Base-by-base conservation (phyloP, 2,329 filamentous ascomycete genomes). In the Fusarium succisae region DNA sequence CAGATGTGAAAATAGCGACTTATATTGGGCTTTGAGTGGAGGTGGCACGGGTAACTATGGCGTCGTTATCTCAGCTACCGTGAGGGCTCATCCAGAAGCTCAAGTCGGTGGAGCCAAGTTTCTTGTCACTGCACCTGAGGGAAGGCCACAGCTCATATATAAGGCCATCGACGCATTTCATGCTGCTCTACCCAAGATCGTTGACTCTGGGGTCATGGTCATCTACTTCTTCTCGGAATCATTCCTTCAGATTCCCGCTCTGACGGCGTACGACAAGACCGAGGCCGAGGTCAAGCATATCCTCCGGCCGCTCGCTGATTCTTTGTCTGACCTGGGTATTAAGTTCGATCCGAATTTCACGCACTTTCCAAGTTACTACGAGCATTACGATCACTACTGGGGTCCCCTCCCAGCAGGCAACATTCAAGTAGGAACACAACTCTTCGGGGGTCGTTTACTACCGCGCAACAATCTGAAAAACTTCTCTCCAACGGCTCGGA, bases 11-110 rank as follows among this genome's bases (percentile, higher is more conserved):
- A 88, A 92, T 66, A 65, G 81, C 0, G 90, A 91, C 50, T 81
- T 92, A 3, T 92, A 89, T 80, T 93, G 90, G 90, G 91, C 90
- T 2, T 80, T 91, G 3, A 83, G 84, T 37, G 90, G 90, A 4
- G 89, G 90, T 2, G 90, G 90, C 4, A 86, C 86, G 5, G 88
- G 89, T 12, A 91, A 85, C 26, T 92, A 87, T 67, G 90, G 84
- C 5, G 83, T 91, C 2, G 87, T 91, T 4, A 78, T 85, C 28
- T 88, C 87, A 6, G 82, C 91, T 77, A 91, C 88, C 1, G 82
- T 86, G 35, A 87, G 87, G 69, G 84, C 86, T 3, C 83, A 90
- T 32, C 57, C 77, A 80, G 82, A 1, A 84, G 87, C 63, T 78
- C 12, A 39, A 79, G 77, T 81, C 37, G 77, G 77, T 30, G 82